Evolutionary conservation across 257 asterid species (phyloP).

Genomic region (Lantana camara): DNA sequence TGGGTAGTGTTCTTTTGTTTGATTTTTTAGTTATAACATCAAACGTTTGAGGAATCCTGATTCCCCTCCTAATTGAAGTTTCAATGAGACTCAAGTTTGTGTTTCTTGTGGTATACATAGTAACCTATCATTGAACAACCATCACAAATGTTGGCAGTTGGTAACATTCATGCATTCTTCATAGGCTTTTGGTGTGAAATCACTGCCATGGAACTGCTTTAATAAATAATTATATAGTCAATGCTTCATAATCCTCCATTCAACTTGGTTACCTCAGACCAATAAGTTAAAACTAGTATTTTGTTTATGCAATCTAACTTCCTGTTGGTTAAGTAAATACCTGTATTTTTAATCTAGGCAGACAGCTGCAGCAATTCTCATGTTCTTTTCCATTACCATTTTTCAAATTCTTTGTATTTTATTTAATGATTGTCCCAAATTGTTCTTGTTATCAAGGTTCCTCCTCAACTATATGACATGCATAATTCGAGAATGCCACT

Average conservation of each 20-base stretch:
- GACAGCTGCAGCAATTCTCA: not conserved
- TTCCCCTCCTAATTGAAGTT: not conserved
- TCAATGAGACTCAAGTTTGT: not conserved
- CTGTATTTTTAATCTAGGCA: not conserved
- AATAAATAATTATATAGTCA: not conserved
- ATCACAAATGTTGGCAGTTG: not conserved
- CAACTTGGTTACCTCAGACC: not conserved
- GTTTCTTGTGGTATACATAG: not conserved
- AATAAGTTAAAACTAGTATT: too few relatives aligned
- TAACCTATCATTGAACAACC: not conserved
- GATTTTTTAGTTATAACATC: not conserved
- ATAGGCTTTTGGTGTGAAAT: not conserved
- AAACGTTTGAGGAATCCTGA: not conserved
- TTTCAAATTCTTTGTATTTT: not conserved
- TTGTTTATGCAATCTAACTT: not conserved
- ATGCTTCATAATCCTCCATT: conserved; percentile 5
- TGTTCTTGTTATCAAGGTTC: conserved; percentile 48
- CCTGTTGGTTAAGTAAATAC: not conserved
- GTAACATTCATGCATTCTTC: not conserved
- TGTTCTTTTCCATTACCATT: not conserved
- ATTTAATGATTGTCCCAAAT: conserved; percentile 10
- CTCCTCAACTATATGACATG: conserved; percentile 64
- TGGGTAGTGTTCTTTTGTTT: not conserved
- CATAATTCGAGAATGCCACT: conserved; percentile 80
- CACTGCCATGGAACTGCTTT: not conserved